phyloP scores from a whole-genome alignment of 805 yeast species.

The Yamadazyma scolyti region DNA sequence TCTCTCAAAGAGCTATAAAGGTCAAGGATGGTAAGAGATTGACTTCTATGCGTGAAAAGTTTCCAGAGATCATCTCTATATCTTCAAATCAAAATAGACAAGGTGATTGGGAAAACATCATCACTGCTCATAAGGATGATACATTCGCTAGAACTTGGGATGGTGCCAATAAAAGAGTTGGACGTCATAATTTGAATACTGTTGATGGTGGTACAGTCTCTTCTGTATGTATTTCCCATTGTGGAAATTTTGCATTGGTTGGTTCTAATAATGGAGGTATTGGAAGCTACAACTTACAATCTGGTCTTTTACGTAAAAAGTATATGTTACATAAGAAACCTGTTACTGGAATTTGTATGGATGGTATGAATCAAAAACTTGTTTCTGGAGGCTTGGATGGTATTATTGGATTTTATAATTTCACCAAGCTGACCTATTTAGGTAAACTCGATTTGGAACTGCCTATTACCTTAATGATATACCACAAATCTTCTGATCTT shows the following conservation, averaged over 20 bases:
- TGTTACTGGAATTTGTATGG: slow-evolving; percentile 85
- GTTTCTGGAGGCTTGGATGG: slow-evolving; percentile 90
- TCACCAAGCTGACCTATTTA: slow-evolving; percentile 62
- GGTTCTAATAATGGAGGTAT: slow-evolving; percentile 87
- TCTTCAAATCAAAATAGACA: slow-evolving; percentile 72
- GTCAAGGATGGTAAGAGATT: slow-evolving; percentile 31
- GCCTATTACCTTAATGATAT: slow-evolving; percentile 73
- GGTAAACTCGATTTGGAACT: slow-evolving; percentile 68
- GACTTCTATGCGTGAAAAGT: slow-evolving; percentile 57
- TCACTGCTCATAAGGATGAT: slow-evolving; percentile 86
- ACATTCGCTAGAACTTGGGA: slow-evolving; percentile 89
- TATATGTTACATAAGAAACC: slow-evolving; percentile 70
- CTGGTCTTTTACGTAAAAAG: slow-evolving; percentile 75
- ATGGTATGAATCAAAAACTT: slow-evolving; percentile 86
- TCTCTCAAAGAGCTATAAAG: slow-evolving; percentile 69
- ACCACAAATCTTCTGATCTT: slow-evolving; percentile 80
- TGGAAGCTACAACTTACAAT: slow-evolving; percentile 84
- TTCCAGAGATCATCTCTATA: slow-evolving; percentile 70
- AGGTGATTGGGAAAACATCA: slow-evolving; percentile 90
- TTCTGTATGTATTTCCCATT: slow-evolving; percentile 75
- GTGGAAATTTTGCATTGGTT: slow-evolving; percentile 93
- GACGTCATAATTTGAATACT: slow-evolving; percentile 66
- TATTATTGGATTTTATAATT: slow-evolving; percentile 79
- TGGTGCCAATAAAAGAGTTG: slow-evolving; percentile 72
- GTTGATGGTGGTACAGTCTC: slow-evolving; percentile 77